These are phyloP conservation scores for Argentina anserina DNA, from an alignment of 306 rosid species.

Conservation along the genomic window DNA sequence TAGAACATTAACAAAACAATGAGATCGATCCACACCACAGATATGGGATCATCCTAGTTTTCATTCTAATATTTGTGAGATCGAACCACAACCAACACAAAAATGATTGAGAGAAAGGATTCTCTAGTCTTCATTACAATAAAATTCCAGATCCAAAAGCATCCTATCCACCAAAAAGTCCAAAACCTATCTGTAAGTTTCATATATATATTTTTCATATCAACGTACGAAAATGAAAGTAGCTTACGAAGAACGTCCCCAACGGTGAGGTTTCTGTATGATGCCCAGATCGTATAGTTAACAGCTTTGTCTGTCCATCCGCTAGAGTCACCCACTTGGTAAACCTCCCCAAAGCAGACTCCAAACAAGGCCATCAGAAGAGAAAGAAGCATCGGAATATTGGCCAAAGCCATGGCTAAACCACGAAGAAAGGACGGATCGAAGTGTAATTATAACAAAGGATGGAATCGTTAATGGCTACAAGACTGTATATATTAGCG, in stretches of 20 bases:
- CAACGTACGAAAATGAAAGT: neutral
- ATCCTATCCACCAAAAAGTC: neutral
- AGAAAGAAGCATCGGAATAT: neutral
- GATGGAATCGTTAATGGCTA: neutral
- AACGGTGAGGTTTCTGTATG: slow-evolving; percentile 22
- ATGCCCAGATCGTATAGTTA: slow-evolving; percentile 33
- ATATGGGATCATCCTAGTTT: too few species aligned
- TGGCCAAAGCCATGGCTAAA: slow-evolving; percentile 3
- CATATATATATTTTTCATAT: too few species aligned
- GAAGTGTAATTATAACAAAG: neutral
- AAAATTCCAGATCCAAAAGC: neutral
- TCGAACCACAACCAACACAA: neutral
- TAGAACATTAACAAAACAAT: too few species aligned
- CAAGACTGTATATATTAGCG: neutral
- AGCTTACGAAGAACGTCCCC: slow-evolving; percentile 25
- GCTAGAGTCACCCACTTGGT: slow-evolving; percentile 32
- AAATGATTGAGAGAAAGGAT: neutral
- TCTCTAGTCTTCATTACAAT: neutral
- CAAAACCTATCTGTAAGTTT: neutral
- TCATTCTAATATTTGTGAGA: neutral
- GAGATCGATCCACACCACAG: too few species aligned
- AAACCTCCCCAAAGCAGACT: slow-evolving; percentile 5
- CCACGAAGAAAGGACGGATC: neutral
- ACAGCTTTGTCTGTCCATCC: slow-evolving; percentile 29
- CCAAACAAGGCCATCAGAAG: neutral